A percentile compares a stretch with the other conserved stretches of the same genome.
Conservation (phyloP, 2,329 filamentous ascomycete species). For the Colletotrichum cereale region DNA sequence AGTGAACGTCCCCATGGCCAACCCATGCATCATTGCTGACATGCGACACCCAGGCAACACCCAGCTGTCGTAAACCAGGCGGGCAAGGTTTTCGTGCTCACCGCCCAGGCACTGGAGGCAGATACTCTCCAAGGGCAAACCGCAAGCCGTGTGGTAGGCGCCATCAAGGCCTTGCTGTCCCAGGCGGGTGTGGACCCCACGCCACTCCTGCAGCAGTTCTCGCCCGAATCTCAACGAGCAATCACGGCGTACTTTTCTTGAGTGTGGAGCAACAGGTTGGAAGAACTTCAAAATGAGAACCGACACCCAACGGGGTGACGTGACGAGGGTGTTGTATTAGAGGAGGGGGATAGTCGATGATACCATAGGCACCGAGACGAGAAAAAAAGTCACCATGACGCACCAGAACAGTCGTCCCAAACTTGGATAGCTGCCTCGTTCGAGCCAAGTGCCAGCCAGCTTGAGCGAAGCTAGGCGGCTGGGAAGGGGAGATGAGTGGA, state of each 20-base stretch:
- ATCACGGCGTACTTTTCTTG: slow-evolving; percentile 85
- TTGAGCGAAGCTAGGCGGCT: neutral
- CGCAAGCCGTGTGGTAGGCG: slow-evolving; percentile 79
- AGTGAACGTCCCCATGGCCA: slow-evolving; percentile 72
- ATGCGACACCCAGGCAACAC: slow-evolving; percentile 75
- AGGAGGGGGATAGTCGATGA: slow-evolving; percentile 27
- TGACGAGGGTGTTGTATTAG: slow-evolving; percentile 9
- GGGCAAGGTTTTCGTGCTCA: slow-evolving; percentile 84
- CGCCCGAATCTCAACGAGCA: slow-evolving; percentile 82
- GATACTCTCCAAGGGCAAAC: slow-evolving; percentile 90
- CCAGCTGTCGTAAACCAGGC: slow-evolving; percentile 83
- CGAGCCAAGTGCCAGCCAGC: slow-evolving; percentile 17
- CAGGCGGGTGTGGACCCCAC: slow-evolving; percentile 81
- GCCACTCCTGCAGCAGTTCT: slow-evolving; percentile 80
- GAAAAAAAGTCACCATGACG: neutral
- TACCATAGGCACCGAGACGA: slow-evolving; percentile 32
- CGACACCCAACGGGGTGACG: neutral
- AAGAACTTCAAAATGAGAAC: neutral
- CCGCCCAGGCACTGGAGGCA: slow-evolving; percentile 90
- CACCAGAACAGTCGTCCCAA: slow-evolving; percentile 1
- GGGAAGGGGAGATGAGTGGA: neutral
- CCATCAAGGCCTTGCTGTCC: slow-evolving; percentile 82
- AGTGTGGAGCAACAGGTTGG: slow-evolving; percentile 17
- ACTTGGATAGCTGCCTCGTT: slow-evolving; percentile 26
- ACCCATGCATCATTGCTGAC: slow-evolving; percentile 43